Base-by-base conservation (phyloP, 1,284 basidiomycete species). In the Cutaneotrichosporon cutaneum region DNA sequence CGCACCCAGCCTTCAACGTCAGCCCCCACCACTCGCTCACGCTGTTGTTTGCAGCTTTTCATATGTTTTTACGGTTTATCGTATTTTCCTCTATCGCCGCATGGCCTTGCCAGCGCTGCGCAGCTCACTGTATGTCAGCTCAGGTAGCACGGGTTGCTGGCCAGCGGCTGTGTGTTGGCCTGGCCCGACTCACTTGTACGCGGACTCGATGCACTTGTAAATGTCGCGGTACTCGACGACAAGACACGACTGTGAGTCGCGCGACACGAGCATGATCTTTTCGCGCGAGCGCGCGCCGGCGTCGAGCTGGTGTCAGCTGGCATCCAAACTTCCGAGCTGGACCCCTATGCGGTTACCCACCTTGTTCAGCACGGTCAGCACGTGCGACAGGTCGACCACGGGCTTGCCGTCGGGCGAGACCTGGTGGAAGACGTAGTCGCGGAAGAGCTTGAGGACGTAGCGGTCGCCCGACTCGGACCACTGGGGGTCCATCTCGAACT, bases 381-480 rank as follows among this genome's bases (percentile, higher is more conserved):
- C 93, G 79, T 97, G 93, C 0, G 87, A 86, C 63, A 97, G 80
- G 75, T 96, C 94, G 58, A 98, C 83, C 13, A 97, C 87, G 0
- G 96, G 94, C 62, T 89, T 88, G 11, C 92, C 92, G 64, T 88
- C 85, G 72, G 94, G 91, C 69, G 96, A 93, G 48, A 96, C 89
- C 72, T 95, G 92, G 77, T 99, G 96, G 81, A 99, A 99, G 48
- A 99, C 94, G 73, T 92, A 94, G 80, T 99, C 96, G 30, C 96
- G 86, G 85, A 99, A 99, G 55, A 99, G 85, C 82, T 96, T 97
- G 83, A 99, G 86, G 72, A 99, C 92, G 77, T 99, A 99, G 47
- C 94, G 85, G 75, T 99, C 96, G 14, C 96, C 96, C 2, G 95
- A 97, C 77, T 99, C 96, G 9, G 94, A 94, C 95, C 95, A 99